Evolutionary conservation across 2,329 filamentous ascomycete genomes (phyloP).

Genomic region (Lojkania enalia): DNA sequence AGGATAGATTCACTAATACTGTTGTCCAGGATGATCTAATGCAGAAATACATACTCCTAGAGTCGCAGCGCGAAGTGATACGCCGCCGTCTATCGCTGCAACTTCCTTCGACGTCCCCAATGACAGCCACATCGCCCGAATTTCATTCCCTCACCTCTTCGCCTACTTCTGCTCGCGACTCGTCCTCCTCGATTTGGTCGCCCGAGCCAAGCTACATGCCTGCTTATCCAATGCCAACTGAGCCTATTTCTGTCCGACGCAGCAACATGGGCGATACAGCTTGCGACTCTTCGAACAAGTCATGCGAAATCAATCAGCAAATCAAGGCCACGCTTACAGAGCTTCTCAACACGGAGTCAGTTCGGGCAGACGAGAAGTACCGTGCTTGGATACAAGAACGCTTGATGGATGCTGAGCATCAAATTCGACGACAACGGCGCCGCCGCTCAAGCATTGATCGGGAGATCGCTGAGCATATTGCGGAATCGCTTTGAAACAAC

Average conservation of each 20-base stretch:
- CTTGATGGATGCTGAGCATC: constrained; percentile 58
- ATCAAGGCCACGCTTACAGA: constrained; percentile 60
- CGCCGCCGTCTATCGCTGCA: constrained; percentile 45
- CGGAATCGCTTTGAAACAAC: constrained; percentile 13
- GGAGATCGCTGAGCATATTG: constrained; percentile 41
- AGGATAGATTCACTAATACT: constrained; percentile 8
- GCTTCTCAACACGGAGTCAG: constrained; percentile 57
- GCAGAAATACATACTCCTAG: constrained; percentile 46
- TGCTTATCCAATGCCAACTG: constrained; percentile 28
- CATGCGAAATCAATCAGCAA: constrained; percentile 56
- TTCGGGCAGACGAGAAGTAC: constrained; percentile 50
- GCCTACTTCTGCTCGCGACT: constrained; percentile 24
- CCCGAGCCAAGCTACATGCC: constrained; percentile 23
- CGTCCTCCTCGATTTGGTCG: constrained; percentile 18
- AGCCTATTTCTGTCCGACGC: constrained; percentile 20
- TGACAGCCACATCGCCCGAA: constrained; percentile 41
- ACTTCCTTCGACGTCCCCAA: constrained; percentile 36
- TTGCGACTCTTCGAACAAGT: constrained; percentile 48
- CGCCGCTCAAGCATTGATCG: constrained; percentile 42
- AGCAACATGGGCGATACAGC: constrained; percentile 36
- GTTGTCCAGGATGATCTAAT: constrained; percentile 31
- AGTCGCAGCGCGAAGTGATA: constrained; percentile 46
- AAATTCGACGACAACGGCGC: constrained; percentile 50
- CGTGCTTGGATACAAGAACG: constrained; percentile 56
- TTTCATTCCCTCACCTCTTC: constrained; percentile 41